These are phyloP conservation scores for Penicillium sp. DNA, from an alignment of 2,329 filamentous ascomycete genomes.

Conservation along the genomic window DNA sequence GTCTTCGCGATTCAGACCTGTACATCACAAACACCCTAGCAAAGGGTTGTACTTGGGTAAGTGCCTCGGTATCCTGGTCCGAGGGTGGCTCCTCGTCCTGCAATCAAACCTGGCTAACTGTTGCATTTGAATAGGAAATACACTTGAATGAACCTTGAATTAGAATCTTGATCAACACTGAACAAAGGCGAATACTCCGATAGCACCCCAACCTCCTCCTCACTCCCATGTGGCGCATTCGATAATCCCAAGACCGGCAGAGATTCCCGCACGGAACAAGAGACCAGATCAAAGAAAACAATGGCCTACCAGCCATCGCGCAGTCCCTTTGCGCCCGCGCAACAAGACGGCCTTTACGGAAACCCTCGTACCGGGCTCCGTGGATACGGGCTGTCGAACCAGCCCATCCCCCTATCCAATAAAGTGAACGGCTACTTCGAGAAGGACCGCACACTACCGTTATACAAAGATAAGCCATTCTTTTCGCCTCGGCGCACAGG, in stretches of 20 bases:
- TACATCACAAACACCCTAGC: background rate
- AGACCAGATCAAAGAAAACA: slow-evolving; percentile 8
- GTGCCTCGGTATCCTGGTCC: background rate
- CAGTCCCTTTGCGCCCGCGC: slow-evolving; percentile 15
- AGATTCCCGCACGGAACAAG: background rate
- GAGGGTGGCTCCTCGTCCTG: background rate
- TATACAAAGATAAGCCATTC: slow-evolving; percentile 99
- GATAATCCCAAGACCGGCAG: slow-evolving; percentile 8
- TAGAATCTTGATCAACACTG: background rate
- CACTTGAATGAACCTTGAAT: background rate
- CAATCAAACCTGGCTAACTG: background rate
- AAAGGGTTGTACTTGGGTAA: background rate
- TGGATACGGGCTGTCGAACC: slow-evolving; percentile 39
- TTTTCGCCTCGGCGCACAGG: slow-evolving; percentile 54
- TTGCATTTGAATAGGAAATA: background rate
- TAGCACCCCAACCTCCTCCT: background rate
- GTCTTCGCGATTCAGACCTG: background rate
- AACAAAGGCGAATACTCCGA: background rate
- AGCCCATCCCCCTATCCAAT: slow-evolving; percentile 55
- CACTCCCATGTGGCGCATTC: slow-evolving; percentile 16
- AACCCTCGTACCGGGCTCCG: slow-evolving; percentile 37
- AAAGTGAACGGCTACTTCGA: slow-evolving; percentile 67
- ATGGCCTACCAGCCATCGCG: slow-evolving; percentile 61
- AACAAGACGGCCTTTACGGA: slow-evolving; percentile 29
- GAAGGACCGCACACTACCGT: slow-evolving; percentile 67